Base-by-base conservation (phyloP, 345 rosid genomes). In the Trapa incisa region DNA sequence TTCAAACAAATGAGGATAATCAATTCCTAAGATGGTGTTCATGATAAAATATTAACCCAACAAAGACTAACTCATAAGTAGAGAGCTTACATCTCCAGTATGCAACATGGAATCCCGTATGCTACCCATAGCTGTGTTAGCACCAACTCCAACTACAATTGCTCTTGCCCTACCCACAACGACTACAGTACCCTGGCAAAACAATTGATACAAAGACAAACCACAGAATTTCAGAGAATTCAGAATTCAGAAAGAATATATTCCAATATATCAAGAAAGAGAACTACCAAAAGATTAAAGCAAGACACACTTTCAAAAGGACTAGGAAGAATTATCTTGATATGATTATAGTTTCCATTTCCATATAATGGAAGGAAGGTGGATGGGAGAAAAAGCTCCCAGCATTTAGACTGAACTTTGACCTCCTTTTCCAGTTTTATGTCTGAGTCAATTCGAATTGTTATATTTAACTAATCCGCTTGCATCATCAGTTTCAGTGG, bases 121-220 rank as follows among this genome's bases (percentile, higher is more conserved):
- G 86, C 85, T 91, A 62, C 99, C 99, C 99, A 94, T 94, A 37
- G 99, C 97, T 64, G 97, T 91, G 80, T 89, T 91, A 50, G 97
- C 76, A 75, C 99, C 99, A 79, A 94, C 89, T 76, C 96, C 96
- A 68, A 76, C 80, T 72, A 94, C 99, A 74, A 91, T 76, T 76
- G 99, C 97, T 79, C 99, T 91, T 71, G 96, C 97, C 77, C 96
- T 84, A 54, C 99, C 99, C 22, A 84, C 84, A 37, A 87, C 99
- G 65, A 91, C 97, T 42, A 85, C 87, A 32, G 99, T 94, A 72
- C 99, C 99, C 97, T 94, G 94, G 78, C 70, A 85, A 33, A 29
- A 12, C 15, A 33, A 29, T 17, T n/a, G 37, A 57, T 14, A 57
- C 62, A 57, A 22, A 29, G 17, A 10, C 37, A 33, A 57, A 57